phyloP scores from a whole-genome alignment of 176 grass and related monocot species.

The Avena sativa region DNA sequence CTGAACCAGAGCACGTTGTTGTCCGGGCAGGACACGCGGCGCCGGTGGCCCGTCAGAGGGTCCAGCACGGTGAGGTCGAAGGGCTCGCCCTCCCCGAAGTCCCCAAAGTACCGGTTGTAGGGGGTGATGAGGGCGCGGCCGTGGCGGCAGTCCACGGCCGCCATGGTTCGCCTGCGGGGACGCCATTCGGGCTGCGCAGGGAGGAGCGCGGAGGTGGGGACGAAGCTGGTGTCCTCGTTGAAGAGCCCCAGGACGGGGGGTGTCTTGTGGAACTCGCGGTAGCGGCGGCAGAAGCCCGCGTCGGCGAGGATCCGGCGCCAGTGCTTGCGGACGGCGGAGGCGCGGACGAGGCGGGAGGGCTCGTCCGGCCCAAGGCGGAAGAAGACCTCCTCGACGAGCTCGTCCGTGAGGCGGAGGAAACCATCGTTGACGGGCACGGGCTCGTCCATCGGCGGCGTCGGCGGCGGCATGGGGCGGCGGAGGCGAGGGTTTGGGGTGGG shows the following conservation, averaged over 20 bases:
- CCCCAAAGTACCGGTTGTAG: background rate
- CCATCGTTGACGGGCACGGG: background rate
- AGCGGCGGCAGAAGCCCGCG: slow-evolving; percentile 17
- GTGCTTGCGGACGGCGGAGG: slow-evolving; percentile 4
- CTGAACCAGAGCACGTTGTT: background rate
- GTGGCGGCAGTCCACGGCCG: slow-evolving; percentile 9
- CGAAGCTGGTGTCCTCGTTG: background rate
- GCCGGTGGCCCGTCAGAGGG: background rate
- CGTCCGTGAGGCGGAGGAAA: slow-evolving; percentile 6
- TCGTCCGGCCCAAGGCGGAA: background rate
- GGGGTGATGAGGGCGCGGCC: background rate
- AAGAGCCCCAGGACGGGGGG: slow-evolving; percentile 12
- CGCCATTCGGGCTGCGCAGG: background rate
- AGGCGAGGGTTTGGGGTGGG: background rate
- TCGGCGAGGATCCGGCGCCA: slow-evolving; percentile 23
- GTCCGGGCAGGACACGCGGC: background rate
- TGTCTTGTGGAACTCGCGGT: slow-evolving; percentile 23
- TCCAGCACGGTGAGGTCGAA: background rate
- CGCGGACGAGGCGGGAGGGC: background rate
- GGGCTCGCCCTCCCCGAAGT: background rate
- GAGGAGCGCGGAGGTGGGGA: background rate
- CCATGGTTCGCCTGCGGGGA: background rate
- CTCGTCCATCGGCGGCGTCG: slow-evolving; percentile 6
- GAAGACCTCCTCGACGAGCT: background rate
- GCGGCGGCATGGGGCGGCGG: background rate